Percentiles rank a stretch among this genome's conserved stretches.
phyloP scores from a whole-genome alignment of 2,329 filamentous ascomycete genomes.

The Monilinia vaccinii-corymbosi region DNA sequence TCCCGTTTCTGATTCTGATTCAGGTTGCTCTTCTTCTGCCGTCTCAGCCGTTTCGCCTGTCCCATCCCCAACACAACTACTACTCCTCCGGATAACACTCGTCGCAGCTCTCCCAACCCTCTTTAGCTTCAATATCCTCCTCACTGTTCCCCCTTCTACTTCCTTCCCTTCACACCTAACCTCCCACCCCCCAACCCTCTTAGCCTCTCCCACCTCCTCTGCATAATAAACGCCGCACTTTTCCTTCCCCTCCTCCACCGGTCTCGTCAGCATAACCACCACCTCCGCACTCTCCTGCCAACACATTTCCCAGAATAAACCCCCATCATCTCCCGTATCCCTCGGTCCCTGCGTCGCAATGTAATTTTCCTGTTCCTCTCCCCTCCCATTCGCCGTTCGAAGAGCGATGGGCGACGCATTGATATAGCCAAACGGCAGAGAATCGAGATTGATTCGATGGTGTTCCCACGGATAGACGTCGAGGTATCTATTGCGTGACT shows the following conservation, averaged over 20 bases:
- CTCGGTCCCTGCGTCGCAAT: slow-evolving; percentile 15
- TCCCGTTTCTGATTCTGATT: background rate
- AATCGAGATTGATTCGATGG: slow-evolving; percentile 72
- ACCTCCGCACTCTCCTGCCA: slow-evolving; percentile 11
- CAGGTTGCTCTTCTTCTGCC: background rate
- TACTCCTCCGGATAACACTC: background rate
- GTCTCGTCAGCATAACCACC: slow-evolving; percentile 15
- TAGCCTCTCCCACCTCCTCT: slow-evolving; percentile 7
- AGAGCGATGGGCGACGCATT: slow-evolving; percentile 59
- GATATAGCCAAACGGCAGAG: slow-evolving; percentile 65
- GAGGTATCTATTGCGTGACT: slow-evolving; percentile 65
- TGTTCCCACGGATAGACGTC: slow-evolving; percentile 85
- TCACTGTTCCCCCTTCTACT: slow-evolving; percentile 6
- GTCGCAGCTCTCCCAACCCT: background rate
- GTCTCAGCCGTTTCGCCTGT: background rate
- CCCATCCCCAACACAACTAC: background rate
- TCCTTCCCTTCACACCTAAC: slow-evolving; percentile 7
- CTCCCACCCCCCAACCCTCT: slow-evolving; percentile 10
- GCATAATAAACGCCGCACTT: slow-evolving; percentile 18
- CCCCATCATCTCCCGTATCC: slow-evolving; percentile 8
- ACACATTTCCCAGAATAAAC: slow-evolving; percentile 11
- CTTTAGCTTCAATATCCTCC: slow-evolving; percentile 12
- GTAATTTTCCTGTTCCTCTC: slow-evolving; percentile 24
- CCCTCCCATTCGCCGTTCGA: slow-evolving; percentile 14
- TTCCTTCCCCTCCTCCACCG: slow-evolving; percentile 11